These are phyloP conservation scores for Saccharomycopsis selenospora DNA, from an alignment of 805 yeast genomes.

Conservation along the genomic window DNA sequence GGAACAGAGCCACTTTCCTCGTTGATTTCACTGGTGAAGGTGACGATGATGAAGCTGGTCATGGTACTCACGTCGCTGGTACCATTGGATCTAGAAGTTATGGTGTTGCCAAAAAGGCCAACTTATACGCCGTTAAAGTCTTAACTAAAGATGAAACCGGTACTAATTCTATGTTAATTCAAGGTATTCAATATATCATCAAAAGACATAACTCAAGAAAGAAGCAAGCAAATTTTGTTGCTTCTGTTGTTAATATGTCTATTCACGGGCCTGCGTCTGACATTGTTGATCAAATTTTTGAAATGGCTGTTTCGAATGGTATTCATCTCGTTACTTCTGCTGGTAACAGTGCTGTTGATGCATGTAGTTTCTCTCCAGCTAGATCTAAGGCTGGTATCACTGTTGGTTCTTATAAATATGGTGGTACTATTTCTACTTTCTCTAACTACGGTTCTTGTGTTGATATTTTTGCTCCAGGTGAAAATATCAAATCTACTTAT, in stretches of 20 bases:
- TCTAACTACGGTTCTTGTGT: conserved; percentile 49
- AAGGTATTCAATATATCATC: conserved; percentile 2
- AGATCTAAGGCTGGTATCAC: conserved; percentile 57
- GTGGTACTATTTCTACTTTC: conserved; percentile 42
- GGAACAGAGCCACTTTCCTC: background rate
- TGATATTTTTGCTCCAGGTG: conserved; percentile 49
- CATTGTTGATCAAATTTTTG: conserved; percentile 65
- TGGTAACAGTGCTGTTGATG: conserved; percentile 70
- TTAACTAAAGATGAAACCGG: conserved; percentile 78
- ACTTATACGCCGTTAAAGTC: conserved; percentile 76
- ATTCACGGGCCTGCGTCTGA: conserved; percentile 89
- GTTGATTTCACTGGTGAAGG: conserved; percentile 39
- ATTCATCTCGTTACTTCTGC: conserved; percentile 73
- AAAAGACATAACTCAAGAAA: background rate
- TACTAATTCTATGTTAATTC: conserved; percentile 26
- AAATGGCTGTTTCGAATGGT: conserved; percentile 67
- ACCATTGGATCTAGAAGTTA: conserved; percentile 72
- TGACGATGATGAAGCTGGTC: conserved; percentile 80
- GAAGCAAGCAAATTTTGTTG: conserved; percentile 50
- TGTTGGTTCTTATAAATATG: conserved; percentile 42
- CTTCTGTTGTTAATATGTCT: conserved; percentile 86
- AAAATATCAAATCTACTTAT: conserved; percentile 47
- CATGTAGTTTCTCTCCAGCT: conserved; percentile 79
- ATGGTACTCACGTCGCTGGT: conserved; percentile 95
- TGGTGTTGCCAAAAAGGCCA: conserved; percentile 79